Percentiles rank a stretch among this genome's conserved stretches.
Conservation (phyloP, 305 asterid genomes). For the Solanum hybrid region DNA sequence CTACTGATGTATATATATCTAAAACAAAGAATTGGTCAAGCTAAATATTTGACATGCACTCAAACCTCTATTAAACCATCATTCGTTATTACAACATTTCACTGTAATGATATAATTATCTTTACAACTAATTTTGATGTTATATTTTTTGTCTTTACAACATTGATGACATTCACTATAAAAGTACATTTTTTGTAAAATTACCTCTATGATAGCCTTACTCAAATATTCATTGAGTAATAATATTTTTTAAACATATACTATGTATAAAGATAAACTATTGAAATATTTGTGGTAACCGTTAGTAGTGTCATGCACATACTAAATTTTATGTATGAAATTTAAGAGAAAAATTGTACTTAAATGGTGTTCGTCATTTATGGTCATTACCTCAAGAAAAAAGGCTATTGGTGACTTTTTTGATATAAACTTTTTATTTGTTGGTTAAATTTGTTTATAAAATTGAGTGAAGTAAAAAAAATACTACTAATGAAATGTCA, state of each 20-base stretch:
- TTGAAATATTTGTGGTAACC: background rate
- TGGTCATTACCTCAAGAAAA: background rate
- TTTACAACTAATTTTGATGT: background rate
- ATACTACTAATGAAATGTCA: background rate
- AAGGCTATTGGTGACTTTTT: background rate
- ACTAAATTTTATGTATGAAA: background rate
- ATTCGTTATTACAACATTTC: background rate
- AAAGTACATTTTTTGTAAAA: no score
- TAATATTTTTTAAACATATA: no score
- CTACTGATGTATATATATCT: no score
- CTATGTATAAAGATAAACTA: background rate
- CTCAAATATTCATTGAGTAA: background rate
- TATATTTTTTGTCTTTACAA: no score
- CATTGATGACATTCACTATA: background rate
- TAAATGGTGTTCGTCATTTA: background rate
- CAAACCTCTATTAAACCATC: background rate
- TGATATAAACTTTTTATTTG: no score
- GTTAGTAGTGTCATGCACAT: background rate
- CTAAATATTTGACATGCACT: background rate
- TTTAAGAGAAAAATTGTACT: background rate
- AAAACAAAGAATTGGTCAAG: background rate
- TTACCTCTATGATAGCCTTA: background rate
- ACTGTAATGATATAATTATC: background rate
- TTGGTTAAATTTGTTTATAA: background rate
- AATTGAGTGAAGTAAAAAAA: background rate